These are phyloP conservation scores for Graphilbum fragrans DNA, from an alignment of 2,329 filamentous ascomycete genomes.

Conservation along the genomic window DNA sequence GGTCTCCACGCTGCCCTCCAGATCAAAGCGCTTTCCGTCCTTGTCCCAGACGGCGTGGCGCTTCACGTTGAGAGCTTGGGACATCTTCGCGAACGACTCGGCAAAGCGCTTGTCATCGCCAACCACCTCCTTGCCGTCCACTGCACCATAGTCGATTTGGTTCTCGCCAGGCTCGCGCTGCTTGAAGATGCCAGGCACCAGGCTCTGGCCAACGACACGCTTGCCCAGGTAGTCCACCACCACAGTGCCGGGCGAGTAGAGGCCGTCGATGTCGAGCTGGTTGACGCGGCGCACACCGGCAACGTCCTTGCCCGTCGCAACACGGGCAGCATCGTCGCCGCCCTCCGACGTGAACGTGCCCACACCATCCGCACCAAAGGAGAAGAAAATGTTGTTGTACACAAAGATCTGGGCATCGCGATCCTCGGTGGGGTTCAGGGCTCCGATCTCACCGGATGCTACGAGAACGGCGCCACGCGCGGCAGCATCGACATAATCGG, in stretches of 20 bases:
- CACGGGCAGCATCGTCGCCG: slow-evolving; percentile 88
- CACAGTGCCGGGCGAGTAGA: slow-evolving; percentile 92
- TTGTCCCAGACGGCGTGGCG: slow-evolving; percentile 97
- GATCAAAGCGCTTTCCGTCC: slow-evolving; percentile 75
- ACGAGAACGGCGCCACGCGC: slow-evolving; percentile 85
- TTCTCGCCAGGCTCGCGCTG: slow-evolving; percentile 95
- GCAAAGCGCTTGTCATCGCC: slow-evolving; percentile 82
- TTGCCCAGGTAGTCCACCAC: slow-evolving; percentile 96
- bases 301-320: slow-evolving; percentile 94
- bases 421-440: slow-evolving; percentile 86
- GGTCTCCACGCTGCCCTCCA: slow-evolving; percentile 93
- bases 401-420: slow-evolving; percentile 96
- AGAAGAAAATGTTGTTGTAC: slow-evolving; percentile 99
- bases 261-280: slow-evolving; percentile 85
- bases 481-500: slow-evolving; percentile 94
- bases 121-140: slow-evolving; percentile 92
- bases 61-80: slow-evolving; percentile 82
- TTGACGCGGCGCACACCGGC: slow-evolving; percentile 90
- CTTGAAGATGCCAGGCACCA: slow-evolving; percentile 98
- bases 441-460: slow-evolving; percentile 81
- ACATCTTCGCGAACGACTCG: slow-evolving; percentile 77
- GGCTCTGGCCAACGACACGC: slow-evolving; percentile 93
- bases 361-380: slow-evolving; percentile 92
- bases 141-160: slow-evolving; percentile 96
- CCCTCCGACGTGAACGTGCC: slow-evolving; percentile 95